These are phyloP conservation scores for Phycomyces blakesleeanus DNA, from an alignment of 192 early-diverging fungal genomes.

Conservation along the genomic window DNA sequence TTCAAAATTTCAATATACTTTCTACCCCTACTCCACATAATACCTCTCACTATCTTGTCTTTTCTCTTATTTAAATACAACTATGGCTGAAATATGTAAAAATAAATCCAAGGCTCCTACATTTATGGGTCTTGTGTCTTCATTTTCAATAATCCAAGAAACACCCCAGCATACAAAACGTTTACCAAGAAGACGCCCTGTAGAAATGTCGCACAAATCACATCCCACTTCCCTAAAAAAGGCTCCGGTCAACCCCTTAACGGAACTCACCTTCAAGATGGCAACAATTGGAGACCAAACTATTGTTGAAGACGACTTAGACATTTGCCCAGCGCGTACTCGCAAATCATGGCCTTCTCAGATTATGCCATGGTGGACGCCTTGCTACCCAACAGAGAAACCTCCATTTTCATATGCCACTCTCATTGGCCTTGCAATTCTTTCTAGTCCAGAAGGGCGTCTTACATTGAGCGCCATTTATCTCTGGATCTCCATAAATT, in stretches of 20 bases:
- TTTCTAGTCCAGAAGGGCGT: constrained; percentile 45
- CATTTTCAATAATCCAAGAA: too few relatives aligned
- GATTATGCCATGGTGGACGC: constrained; percentile 26
- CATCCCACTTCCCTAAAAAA: too few relatives aligned
- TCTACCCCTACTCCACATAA: too few relatives aligned
- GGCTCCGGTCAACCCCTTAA: background rate
- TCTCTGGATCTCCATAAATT: constrained; percentile 63
- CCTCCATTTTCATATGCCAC: constrained; percentile 79
- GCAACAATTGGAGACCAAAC: background rate
- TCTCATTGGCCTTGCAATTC: constrained; percentile 76
- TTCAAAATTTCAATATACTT: too few relatives aligned
- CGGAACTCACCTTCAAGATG: constrained; percentile 15
- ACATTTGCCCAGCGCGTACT: constrained; percentile 9
- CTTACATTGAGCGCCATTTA: constrained; percentile 87
- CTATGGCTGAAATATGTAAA: too few relatives aligned
- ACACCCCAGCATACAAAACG: too few relatives aligned
- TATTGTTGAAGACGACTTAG: constrained; percentile 10
- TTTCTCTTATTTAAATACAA: too few relatives aligned
- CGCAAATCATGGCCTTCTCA: constrained; percentile 7
- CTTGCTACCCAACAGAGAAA: constrained; percentile 12
- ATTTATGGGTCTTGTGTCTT: too few relatives aligned
- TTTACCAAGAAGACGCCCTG: too few relatives aligned
- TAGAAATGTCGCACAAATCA: too few relatives aligned
- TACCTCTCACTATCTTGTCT: too few relatives aligned
- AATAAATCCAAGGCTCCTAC: too few relatives aligned